Conservation (phyloP, 2,329 filamentous ascomycete species). For the Proliferodiscus dingleyae region DNA sequence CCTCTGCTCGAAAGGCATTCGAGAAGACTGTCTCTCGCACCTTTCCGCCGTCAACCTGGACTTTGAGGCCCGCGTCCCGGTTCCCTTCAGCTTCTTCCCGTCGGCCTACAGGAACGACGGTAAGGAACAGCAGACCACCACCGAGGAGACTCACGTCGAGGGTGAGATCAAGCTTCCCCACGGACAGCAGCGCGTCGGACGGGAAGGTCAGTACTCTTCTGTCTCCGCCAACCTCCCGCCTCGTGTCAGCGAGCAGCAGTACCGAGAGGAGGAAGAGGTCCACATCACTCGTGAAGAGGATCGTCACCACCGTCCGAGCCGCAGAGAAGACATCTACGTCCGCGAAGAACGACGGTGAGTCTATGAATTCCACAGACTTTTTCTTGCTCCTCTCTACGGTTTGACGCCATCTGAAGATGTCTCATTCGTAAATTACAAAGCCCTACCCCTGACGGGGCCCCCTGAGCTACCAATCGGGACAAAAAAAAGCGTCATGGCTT, state of each 20-base stretch:
- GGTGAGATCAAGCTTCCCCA: slow-evolving; percentile 70
- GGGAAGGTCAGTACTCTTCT: slow-evolving; percentile 91
- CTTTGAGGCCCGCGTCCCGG: slow-evolving; percentile 99
- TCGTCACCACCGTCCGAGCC: slow-evolving; percentile 66
- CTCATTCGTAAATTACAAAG: slow-evolving; percentile 10
- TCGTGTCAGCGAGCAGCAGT: slow-evolving; percentile 46
- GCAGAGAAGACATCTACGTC: slow-evolving; percentile 48
- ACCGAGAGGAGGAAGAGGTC: slow-evolving; percentile 76
- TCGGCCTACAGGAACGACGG: slow-evolving; percentile 82
- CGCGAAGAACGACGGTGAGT: slow-evolving; percentile 53
- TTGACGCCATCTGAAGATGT: no score
- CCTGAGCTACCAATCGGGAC: slow-evolving; percentile 23
- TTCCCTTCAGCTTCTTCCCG: slow-evolving; percentile 99
- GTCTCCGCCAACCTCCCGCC: slow-evolving; percentile 61
- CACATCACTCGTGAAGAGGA: slow-evolving; percentile 74
- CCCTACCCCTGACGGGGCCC: slow-evolving; percentile 5
- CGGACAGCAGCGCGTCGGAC: slow-evolving; percentile 78
- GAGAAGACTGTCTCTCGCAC: slow-evolving; percentile 64
- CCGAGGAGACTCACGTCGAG: slow-evolving; percentile 73
- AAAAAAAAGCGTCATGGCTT: slow-evolving; percentile 11
- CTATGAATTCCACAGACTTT: not conserved
- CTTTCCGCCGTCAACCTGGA: slow-evolving; percentile 92
- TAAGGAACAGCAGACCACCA: slow-evolving; percentile 53
- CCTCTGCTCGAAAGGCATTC: slow-evolving; percentile 56
- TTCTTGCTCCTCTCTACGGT: slow-evolving; percentile 1